Evolutionary conservation across 1,284 basidiomycete genomes (phyloP), one percentile per base, ranked within the genome.

Genomic region (Sporisorium iseilematis-ciliati): DNA sequence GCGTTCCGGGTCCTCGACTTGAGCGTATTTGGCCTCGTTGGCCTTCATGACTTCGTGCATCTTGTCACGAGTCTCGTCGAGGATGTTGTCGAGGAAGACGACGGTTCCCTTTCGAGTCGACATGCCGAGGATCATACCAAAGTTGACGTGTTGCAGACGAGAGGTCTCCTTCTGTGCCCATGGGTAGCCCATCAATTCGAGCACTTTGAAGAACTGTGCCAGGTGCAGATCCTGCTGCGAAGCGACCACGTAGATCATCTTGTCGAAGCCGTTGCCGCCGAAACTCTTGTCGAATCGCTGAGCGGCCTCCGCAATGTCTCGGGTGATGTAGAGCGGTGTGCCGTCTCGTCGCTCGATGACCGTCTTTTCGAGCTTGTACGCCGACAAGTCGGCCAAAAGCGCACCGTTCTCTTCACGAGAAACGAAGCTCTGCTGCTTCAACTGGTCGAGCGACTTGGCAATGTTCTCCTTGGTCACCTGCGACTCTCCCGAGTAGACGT

Each of bases 41-140:
- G 91, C 92, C 86, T 88, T 89, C 97, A 99, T 99, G 85, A 96
- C 93, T 74, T 95, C 94, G 87, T 94, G 93, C 96, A 99, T 99
- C 65, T 92, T 91, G 58, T 90, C 89, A 23, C 91, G 90, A 0
- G 96, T 94, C 85, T 97, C 95, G 79, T 92, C 90, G 83, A 99
- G 92, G 81, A 99, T 98, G 86, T 97, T 82, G 83, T 97, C 92
- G 43, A 99, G 88, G 90, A 98, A 98, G 51, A 97, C 95, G 51
- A 93, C 96, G 0, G 94, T 98, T 52, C 96, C 97, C 86, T 92
- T 95, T 64, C 96, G 91, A 20, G 97, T 99, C 80, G 93, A 96
- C 96, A 99, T 99, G 65, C 97, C 96, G 63, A 91, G 90, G 29
- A 99, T 95, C 85, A 89, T 87, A 58, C 94, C 95, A 83, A 95